Evolutionary conservation across 75 land plant species (phyloP).

Genomic region (Cupressus sempervirens): DNA sequence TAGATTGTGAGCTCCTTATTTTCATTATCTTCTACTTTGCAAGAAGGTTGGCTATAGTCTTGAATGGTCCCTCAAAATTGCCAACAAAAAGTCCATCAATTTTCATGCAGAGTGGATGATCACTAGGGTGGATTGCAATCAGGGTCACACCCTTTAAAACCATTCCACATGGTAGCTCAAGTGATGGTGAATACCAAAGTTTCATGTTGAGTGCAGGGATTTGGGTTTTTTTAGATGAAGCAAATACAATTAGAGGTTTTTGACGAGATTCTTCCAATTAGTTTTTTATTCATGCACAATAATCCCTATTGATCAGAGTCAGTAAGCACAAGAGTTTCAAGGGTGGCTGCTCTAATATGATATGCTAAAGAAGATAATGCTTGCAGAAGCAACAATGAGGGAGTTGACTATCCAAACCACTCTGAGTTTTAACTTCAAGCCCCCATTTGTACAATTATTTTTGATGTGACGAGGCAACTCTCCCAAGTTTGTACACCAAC

Average conservation of each 20-base stretch:
- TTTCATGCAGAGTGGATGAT: constrained; percentile 35
- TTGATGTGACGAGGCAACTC: no score
- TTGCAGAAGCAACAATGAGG: constrained; percentile 64
- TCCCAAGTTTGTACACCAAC: no score
- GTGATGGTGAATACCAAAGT: constrained; percentile 50
- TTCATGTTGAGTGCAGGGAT: constrained; percentile 62
- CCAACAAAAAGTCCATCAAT: constrained; percentile 37
- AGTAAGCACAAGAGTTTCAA: constrained; percentile 41
- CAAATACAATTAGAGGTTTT: constrained; percentile 43
- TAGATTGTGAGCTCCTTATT: no score
- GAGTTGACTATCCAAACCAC: constrained; percentile 75
- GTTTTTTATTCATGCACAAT: constrained; percentile 40
- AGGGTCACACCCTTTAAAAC: constrained; percentile 53
- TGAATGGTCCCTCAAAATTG: constrained; percentile 56
- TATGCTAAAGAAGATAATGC: constrained; percentile 55
- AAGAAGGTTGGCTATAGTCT: constrained; percentile 30
- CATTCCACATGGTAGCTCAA: constrained; percentile 54
- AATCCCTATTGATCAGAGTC: constrained; percentile 62
- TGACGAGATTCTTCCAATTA: constrained; percentile 47
- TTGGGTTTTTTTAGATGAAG: constrained; percentile 54
- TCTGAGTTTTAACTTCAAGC: constrained; percentile 57
- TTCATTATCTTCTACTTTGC: constrained; percentile 40
- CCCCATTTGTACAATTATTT: constrained; percentile 58
- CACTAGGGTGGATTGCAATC: constrained; percentile 45
- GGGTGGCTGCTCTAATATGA: constrained; percentile 57